phyloP scores from a whole-genome alignment of 2,329 filamentous ascomycete species.

The Epichloe baconii region DNA sequence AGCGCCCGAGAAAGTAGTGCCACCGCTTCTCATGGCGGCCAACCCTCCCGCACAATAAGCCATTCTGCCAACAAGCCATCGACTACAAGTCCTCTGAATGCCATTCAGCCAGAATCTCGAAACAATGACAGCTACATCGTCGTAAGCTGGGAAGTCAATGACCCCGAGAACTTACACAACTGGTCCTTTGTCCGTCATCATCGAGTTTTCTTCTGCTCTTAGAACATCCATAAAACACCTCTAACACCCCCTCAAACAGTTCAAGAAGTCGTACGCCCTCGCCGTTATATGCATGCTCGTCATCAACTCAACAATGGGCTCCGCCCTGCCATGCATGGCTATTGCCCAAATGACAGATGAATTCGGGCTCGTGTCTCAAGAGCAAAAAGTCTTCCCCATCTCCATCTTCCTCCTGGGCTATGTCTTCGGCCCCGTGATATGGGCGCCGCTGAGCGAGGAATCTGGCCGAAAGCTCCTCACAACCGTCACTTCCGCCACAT shows the following conservation, averaged over 20 bases:
- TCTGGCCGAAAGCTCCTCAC: constrained; percentile 40
- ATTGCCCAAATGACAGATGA: constrained; percentile 42
- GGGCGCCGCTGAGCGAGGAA: constrained; percentile 54
- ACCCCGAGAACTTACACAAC: constrained; percentile 41
- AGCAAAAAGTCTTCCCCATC: constrained; percentile 41
- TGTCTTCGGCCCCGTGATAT: constrained; percentile 45
- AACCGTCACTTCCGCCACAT: constrained; percentile 32
- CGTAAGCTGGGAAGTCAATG: constrained; percentile 33
- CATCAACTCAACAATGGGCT: constrained; percentile 56
- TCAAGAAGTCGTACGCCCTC: constrained; percentile 41
- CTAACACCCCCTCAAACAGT: constrained; percentile 18
- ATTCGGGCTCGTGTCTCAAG: constrained; percentile 38
- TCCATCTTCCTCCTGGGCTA: constrained; percentile 53
- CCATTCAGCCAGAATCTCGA: constrained; percentile 20
- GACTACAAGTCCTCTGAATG: constrained; percentile 19
- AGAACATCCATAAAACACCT: background rate
- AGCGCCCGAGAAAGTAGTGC: background rate
- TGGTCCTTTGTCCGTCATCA: constrained; percentile 25
- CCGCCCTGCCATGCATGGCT: constrained; percentile 49
- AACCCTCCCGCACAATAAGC: background rate
- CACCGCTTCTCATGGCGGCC: background rate
- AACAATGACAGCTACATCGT: constrained; percentile 21
- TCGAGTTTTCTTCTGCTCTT: background rate
- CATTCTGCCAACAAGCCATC: constrained; percentile 25
- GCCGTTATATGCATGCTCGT: constrained; percentile 44